Percentiles rank a stretch among this genome's conserved stretches.
These are phyloP conservation scores for Rhododendron vialii DNA, from an alignment of 148 eudicot species.

Conservation along the genomic window DNA sequence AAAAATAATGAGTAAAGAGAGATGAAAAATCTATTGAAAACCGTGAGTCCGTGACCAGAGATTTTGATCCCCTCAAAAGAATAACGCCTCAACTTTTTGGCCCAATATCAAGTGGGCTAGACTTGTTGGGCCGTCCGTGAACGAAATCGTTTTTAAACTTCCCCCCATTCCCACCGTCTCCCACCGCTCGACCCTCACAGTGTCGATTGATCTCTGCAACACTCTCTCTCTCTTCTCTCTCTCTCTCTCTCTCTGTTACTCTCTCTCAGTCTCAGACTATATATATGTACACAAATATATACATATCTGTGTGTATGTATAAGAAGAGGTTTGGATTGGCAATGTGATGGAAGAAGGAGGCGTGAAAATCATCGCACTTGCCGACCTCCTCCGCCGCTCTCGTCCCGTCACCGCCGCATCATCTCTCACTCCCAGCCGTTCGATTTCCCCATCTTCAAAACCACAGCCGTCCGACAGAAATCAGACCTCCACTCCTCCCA, in stretches of 20 bases:
- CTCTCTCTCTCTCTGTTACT: no score
- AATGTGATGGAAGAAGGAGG: slow-evolving; percentile 18
- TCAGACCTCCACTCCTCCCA: not conserved
- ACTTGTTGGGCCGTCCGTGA: not conserved
- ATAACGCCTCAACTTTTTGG: no score
- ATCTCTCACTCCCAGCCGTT: slow-evolving; percentile 27
- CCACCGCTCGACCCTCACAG: not conserved
- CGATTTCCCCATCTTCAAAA: not conserved
- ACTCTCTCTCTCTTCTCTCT: not conserved
- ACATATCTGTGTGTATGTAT: not conserved
- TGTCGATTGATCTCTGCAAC: not conserved
- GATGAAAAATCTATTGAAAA: no score
- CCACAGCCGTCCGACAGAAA: not conserved
- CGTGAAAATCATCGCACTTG: slow-evolving; percentile 23
- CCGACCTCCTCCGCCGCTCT: slow-evolving; percentile 50
- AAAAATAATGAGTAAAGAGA: no score
- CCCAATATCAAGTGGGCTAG: not conserved
- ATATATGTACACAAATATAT: no score
- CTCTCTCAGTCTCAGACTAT: not conserved
- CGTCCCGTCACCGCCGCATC: slow-evolving; percentile 57
- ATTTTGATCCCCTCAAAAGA: no score
- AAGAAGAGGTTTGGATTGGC: not conserved
- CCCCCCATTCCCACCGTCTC: not conserved
- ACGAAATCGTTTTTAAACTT: not conserved
- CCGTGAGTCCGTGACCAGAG: no score